Evolutionary conservation across 2,329 filamentous ascomycete genomes (phyloP).

Genomic region (Aureobasidium sp.): DNA sequence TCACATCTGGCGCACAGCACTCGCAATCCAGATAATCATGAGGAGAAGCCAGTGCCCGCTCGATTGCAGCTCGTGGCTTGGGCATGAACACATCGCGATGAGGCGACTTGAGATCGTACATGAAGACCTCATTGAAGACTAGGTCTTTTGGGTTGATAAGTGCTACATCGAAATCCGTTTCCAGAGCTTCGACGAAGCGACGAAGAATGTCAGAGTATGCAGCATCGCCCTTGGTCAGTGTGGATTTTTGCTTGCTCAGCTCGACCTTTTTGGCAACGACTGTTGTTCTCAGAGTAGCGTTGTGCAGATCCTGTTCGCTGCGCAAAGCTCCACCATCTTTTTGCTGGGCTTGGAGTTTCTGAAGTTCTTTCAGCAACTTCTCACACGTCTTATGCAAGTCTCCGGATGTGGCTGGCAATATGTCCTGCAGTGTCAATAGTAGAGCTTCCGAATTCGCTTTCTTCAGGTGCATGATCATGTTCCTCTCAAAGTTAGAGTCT

Average conservation of each 20-base stretch:
- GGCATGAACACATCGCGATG: constrained; percentile 68
- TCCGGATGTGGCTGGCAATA: constrained; percentile 4
- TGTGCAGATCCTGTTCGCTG: constrained; percentile 66
- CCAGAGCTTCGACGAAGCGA: constrained; percentile 43
- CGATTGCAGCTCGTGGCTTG: constrained; percentile 59
- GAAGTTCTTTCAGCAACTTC: constrained; percentile 17
- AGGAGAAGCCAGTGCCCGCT: constrained; percentile 62
- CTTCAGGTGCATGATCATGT: constrained; percentile 50
- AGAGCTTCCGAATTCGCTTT: constrained; percentile 50
- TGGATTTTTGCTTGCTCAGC: constrained; percentile 64
- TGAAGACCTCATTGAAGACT: constrained; percentile 62
- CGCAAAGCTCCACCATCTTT: constrained; percentile 41
- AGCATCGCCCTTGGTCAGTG: constrained; percentile 61
- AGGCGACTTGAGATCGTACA: constrained; percentile 64
- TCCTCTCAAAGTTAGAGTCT: constrained; percentile 42
- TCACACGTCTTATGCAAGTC: constrained; percentile 27
- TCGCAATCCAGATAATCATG: constrained; percentile 69
- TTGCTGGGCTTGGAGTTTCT: constrained; percentile 17
- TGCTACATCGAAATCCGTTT: constrained; percentile 36
- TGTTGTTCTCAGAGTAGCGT: constrained; percentile 64
- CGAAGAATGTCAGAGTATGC: constrained; percentile 61
- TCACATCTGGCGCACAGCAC: constrained; percentile 47
- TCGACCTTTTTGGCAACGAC: constrained; percentile 76
- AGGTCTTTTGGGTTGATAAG: constrained; percentile 44
- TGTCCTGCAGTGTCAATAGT: constrained; percentile 29